Evolutionary conservation across 164 flowering plant species (phyloP), one percentile per base, ranked within the genome.

Genomic region (Umbellularia californica): DNA sequence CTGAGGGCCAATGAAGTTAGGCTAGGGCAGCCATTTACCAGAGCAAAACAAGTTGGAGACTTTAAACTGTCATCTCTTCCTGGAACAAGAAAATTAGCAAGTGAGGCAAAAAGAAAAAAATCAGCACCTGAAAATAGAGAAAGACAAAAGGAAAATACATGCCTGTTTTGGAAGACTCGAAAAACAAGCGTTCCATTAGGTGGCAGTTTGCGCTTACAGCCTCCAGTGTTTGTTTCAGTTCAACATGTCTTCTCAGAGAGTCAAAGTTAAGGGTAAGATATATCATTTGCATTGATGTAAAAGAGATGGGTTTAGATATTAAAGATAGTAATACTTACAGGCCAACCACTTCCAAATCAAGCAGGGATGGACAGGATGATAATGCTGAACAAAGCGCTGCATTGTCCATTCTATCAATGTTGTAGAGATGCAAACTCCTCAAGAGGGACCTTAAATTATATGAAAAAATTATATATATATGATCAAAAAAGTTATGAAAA

Each of bases 31-130:
- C 85, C 86, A 75, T 82, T 88, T 58, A 91, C 93, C 2, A 92
- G 79, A 72, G 88, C 90, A 82, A 77, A 75, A 77, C 98, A 92
- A 71, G 94, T 91, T 72, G 87, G 84, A 28, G 89, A 73, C 74
- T 87, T 92, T 84, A 94, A 83, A 81, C 90, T 90, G 83, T 92
- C 98, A 84, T 94, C 97, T 79, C 98, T 90, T 65, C 93, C 98
- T 92, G 89, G 69, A 60, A 71, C 77, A 67, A 17, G 55, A 55
- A 60, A 50, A 51, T 25, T 27, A 63, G 23, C 60, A 19, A 51
- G 65, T 81, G 20, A 78, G 47, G 80, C 47, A 60, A 12, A 78
- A 69, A 60, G 24, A 30, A 30, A 72, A 60, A 23, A n/a, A 63
- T 24, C 28, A 27, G 22, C 11, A n/a, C 33, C 35, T 28, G 17